Evolutionary conservation across 1,139 yeast species (phyloP).

Genomic region (Hansenula sp.): DNA sequence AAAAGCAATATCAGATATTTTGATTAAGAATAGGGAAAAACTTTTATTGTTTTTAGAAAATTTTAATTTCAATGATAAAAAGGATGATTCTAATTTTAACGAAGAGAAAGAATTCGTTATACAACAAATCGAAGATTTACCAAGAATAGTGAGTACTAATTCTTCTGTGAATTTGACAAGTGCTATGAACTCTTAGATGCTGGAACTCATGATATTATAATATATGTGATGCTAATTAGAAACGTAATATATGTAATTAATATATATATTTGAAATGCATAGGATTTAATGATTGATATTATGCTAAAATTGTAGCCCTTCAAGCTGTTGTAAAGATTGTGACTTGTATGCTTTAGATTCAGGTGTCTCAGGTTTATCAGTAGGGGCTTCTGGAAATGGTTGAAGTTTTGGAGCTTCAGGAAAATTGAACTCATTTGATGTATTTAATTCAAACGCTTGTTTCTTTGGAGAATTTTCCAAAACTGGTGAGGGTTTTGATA

Average conservation of each 20-base stretch:
- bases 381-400: conserved; percentile 1
- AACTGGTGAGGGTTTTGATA: no score
- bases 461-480: no score
- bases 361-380: neutral
- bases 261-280: neutral
- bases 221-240: neutral
- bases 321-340: conserved; percentile 8
- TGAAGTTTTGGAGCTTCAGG: neutral
- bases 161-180: neutral
- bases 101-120: conserved; percentile 83
- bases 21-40: conserved; percentile 77
- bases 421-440: neutral
- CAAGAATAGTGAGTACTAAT: conserved; percentile 36
- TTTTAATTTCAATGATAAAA: conserved; percentile 54
- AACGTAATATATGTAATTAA: neutral
- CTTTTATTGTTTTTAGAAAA: conserved; percentile 63
- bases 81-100: conserved; percentile 62
- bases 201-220: no score
- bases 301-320: conserved; percentile 11
- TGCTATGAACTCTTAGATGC: no score
- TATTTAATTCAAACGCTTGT: neutral
- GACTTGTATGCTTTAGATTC: neutral
- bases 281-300: no score
- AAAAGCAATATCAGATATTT: conserved; percentile 72
- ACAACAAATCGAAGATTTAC: conserved; percentile 67